Evolutionary conservation across 148 eudicot species (phyloP).

Genomic region (Chenopodium berlandieri): DNA sequence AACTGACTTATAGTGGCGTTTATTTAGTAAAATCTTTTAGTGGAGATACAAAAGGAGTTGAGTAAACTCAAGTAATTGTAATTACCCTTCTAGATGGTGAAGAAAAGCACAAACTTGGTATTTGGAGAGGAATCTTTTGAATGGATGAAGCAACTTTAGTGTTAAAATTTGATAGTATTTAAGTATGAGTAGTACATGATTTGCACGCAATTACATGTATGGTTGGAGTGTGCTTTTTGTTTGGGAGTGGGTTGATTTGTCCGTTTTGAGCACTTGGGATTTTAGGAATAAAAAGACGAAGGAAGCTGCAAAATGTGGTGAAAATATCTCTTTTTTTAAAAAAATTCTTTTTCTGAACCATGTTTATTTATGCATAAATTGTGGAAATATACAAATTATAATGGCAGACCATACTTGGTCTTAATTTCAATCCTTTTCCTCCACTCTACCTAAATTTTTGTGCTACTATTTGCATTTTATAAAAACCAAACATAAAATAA

Average conservation of each 20-base stretch:
- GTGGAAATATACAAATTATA: background rate
- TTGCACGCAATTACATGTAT: slow-evolving; percentile 5
- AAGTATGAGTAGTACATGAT: background rate
- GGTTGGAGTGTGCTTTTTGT: slow-evolving; percentile 1
- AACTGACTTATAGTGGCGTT: too few relatives aligned
- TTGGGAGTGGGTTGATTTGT: background rate
- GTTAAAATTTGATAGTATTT: background rate
- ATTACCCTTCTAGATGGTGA: background rate
- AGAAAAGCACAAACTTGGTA: background rate
- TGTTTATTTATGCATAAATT: too few relatives aligned
- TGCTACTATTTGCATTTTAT: background rate
- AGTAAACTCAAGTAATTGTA: too few relatives aligned
- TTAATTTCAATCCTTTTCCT: background rate
- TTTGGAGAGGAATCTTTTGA: slow-evolving; percentile 13
- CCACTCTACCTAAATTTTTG: background rate
- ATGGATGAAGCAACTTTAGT: background rate
- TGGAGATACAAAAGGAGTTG: too few relatives aligned
- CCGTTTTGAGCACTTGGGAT: background rate
- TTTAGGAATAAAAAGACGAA: background rate
- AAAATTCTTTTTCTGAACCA: background rate
- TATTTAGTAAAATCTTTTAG: too few relatives aligned
- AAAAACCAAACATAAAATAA: too few relatives aligned
- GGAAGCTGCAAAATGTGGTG: background rate
- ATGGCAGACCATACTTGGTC: background rate
- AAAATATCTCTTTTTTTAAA: too few relatives aligned